Percentiles rank a stretch among this genome's conserved stretches.
These are phyloP conservation scores for Periconia sp. DNA, from an alignment of 2,329 filamentous ascomycete genomes.

Conservation along the genomic window DNA sequence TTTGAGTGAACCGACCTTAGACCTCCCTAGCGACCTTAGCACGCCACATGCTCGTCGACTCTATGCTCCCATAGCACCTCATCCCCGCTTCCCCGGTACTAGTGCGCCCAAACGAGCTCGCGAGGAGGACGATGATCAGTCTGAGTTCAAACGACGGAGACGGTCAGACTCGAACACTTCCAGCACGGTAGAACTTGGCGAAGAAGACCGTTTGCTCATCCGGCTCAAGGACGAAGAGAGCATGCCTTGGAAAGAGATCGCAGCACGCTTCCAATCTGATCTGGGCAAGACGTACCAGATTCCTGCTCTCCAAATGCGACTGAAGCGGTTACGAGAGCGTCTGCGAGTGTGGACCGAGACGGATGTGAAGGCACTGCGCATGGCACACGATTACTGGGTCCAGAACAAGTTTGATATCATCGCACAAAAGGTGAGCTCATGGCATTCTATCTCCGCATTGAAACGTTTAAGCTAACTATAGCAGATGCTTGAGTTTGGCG, in stretches of 20 bases:
- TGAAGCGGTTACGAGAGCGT: slow-evolving; percentile 54
- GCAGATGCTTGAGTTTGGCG: slow-evolving; percentile 56
- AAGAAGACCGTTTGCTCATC: slow-evolving; percentile 54
- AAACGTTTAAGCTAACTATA: slow-evolving; percentile 11
- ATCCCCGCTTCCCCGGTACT: slow-evolving; percentile 39
- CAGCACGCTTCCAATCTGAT: slow-evolving; percentile 52
- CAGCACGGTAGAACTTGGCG: slow-evolving; percentile 46
- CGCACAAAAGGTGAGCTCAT: slow-evolving; percentile 47
- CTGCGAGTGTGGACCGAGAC: slow-evolving; percentile 55
- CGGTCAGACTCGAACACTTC: slow-evolving; percentile 41
- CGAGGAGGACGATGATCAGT: slow-evolving; percentile 40
- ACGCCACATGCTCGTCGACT: slow-evolving; percentile 45
- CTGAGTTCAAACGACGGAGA: slow-evolving; percentile 44
- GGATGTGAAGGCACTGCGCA: slow-evolving; percentile 52
- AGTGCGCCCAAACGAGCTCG: slow-evolving; percentile 39
- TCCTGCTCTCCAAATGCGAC: slow-evolving; percentile 57
- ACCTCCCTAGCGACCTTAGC: slow-evolving; percentile 26
- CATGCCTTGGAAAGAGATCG: slow-evolving; percentile 59
- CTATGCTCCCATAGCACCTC: slow-evolving; percentile 49
- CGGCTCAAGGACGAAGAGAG: slow-evolving; percentile 55
- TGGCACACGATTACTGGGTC: slow-evolving; percentile 56
- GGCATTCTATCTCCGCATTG: neutral
- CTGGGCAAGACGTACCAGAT: slow-evolving; percentile 53
- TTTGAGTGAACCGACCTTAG: slow-evolving; percentile 36
- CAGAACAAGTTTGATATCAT: slow-evolving; percentile 59